Evolutionary conservation across 495 filamentous ascomycete genomes (phyloP).

Genomic region (Trichoderma asperelloides): DNA sequence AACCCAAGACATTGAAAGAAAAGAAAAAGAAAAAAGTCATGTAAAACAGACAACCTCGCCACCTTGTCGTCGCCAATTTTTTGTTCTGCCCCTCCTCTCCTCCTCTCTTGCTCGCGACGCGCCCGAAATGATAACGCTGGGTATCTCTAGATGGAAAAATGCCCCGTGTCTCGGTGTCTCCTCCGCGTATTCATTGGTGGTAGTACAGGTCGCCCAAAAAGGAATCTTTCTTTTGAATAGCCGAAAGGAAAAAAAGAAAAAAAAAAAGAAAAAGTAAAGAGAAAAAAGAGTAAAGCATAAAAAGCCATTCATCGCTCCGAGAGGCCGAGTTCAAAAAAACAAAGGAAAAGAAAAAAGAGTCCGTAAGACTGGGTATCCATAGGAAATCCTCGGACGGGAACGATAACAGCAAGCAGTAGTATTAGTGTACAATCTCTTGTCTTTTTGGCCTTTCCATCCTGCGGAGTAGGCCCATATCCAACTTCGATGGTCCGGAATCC

Average conservation of each 20-base stretch:
- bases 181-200: slow-evolving; percentile 9
- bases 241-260: neutral
- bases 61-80: slow-evolving; percentile 5
- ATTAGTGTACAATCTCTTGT: slow-evolving; percentile 9
- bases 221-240: slow-evolving; percentile 5
- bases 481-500: slow-evolving; percentile 9
- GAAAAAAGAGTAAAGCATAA: neutral
- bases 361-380: slow-evolving; percentile 1
- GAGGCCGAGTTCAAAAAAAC: neutral
- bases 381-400: slow-evolving; percentile 7
- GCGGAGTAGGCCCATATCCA: neutral
- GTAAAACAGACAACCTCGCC: slow-evolving; percentile 7
- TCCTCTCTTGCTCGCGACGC: neutral
- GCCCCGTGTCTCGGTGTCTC: slow-evolving; percentile 7
- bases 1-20: slow-evolving; percentile 9
- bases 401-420: neutral
- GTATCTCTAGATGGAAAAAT: slow-evolving; percentile 11
- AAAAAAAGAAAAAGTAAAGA: neutral
- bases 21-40: slow-evolving; percentile 12
- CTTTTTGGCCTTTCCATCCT: slow-evolving; percentile 6
- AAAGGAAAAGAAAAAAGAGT: neutral
- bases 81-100: neutral
- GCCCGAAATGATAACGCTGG: slow-evolving; percentile 6
- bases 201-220: slow-evolving; percentile 11
- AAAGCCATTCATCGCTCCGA: neutral